A percentile compares a stretch with the other conserved stretches of the same genome.
Conservation (phyloP, 192 early-diverging fungal genomes). For the Rhizoclosmatium globosum region DNA sequence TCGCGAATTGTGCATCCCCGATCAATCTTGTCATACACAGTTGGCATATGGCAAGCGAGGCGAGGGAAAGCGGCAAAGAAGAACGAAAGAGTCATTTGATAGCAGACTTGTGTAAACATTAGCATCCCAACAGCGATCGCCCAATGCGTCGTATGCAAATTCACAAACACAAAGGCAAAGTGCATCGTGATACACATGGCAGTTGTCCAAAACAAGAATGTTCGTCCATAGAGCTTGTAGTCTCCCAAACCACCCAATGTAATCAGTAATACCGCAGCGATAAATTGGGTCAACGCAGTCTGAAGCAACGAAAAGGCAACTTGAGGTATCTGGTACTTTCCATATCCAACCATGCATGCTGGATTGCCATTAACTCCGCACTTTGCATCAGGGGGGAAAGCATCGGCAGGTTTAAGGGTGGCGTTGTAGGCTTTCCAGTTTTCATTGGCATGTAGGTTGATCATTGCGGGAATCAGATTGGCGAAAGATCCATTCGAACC, state of each 20-base stretch:
- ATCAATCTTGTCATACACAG: slow-evolving; percentile 31
- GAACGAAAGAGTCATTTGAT: slow-evolving; percentile 19
- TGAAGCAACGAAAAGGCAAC: slow-evolving; percentile 14
- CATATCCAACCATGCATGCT: slow-evolving; percentile 29
- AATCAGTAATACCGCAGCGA: slow-evolving; percentile 20
- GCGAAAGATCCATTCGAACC: slow-evolving; percentile 19
- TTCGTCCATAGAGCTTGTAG: slow-evolving; percentile 24
- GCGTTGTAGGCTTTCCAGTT: slow-evolving; percentile 26
- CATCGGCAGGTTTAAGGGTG: not conserved
- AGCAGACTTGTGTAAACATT: slow-evolving; percentile 1
- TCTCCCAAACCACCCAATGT: slow-evolving; percentile 26
- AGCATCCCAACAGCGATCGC: not conserved
- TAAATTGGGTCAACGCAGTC: slow-evolving; percentile 11
- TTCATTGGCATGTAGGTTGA: slow-evolving; percentile 4
- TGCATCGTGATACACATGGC: slow-evolving; percentile 1
- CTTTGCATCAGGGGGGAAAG: not conserved
- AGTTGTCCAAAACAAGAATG: slow-evolving; percentile 14
- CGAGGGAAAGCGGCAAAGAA: slow-evolving; percentile 35
- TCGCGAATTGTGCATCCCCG: slow-evolving; percentile 6
- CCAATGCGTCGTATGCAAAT: not conserved
- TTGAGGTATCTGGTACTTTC: slow-evolving; percentile 2
- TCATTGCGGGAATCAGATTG: slow-evolving; percentile 3
- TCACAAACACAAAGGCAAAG: slow-evolving; percentile 18
- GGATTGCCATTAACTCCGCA: slow-evolving; percentile 1
- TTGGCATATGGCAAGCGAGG: slow-evolving; percentile 29